A percentile compares a stretch with the other conserved stretches of the same genome.
phyloP scores from a whole-genome alignment of 2,329 filamentous ascomycete genomes.

The Laburnicola sp. region DNA sequence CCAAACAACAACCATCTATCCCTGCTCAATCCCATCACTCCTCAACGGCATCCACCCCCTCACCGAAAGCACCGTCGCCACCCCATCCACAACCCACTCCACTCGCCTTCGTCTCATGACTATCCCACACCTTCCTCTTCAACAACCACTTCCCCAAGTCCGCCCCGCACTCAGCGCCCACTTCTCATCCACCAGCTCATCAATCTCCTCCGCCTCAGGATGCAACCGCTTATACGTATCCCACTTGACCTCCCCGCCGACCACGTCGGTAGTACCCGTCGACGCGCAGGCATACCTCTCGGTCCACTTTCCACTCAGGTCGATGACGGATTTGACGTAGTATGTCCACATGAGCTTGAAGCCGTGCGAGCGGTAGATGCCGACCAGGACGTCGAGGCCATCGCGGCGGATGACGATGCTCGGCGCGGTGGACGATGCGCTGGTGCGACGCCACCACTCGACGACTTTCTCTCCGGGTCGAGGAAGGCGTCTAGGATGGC shows the following conservation, averaged over 20 bases:
- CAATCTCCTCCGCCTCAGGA: not conserved
- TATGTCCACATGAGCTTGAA: slow-evolving; percentile 16
- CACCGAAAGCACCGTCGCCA: too few relatives aligned
- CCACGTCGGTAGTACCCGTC: too few relatives aligned
- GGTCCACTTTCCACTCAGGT: slow-evolving; percentile 11
- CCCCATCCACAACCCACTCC: not conserved
- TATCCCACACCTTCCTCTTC: not conserved
- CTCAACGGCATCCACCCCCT: too few relatives aligned
- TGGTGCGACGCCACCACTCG: slow-evolving; percentile 18
- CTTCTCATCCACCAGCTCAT: too few relatives aligned
- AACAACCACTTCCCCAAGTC: too few relatives aligned
- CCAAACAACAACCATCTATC: too few relatives aligned
- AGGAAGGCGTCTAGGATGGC: slow-evolving; percentile 20
- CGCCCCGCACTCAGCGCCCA: too few relatives aligned
- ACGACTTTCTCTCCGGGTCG: slow-evolving; percentile 14
- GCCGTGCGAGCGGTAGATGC: slow-evolving; percentile 19
- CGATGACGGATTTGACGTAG: slow-evolving; percentile 18
- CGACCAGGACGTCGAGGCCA: slow-evolving; percentile 16
- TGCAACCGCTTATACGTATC: not conserved
- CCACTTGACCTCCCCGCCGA: too few relatives aligned
- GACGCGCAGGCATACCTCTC: slow-evolving; percentile 13
- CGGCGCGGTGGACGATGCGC: not conserved
- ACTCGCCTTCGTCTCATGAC: not conserved
- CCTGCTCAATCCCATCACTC: too few relatives aligned
- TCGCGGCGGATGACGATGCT: slow-evolving; percentile 20